Percentiles rank a stretch among this genome's conserved stretches.
Conservation (phyloP, 2,329 filamentous ascomycete species). For the Fusarium equiseti region DNA sequence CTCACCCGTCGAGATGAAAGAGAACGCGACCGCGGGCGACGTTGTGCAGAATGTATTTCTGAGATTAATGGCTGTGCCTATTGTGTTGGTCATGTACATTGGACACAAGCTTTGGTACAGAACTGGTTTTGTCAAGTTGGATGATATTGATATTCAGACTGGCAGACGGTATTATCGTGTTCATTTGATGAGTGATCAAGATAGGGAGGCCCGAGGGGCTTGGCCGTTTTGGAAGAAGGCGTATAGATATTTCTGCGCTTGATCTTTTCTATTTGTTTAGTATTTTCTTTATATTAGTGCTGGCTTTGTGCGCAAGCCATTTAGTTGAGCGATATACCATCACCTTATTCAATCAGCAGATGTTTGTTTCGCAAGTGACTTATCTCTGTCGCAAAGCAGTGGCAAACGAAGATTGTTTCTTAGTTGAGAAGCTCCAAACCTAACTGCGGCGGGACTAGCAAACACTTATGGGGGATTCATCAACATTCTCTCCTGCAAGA, state of each 20-base stretch:
- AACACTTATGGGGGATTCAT: background rate
- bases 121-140: constrained; percentile 61
- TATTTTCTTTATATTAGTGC: background rate
- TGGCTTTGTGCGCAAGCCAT: background rate
- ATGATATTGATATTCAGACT: constrained; percentile 88
- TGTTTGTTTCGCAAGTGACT: background rate
- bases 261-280: background rate
- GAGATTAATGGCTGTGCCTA: constrained; percentile 75
- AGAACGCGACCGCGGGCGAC: constrained; percentile 52
- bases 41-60: constrained; percentile 77
- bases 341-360: too few relatives aligned
- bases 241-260: constrained; percentile 78
- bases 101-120: constrained; percentile 80
- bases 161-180: constrained; percentile 87
- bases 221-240: constrained; percentile 83
- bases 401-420: background rate
- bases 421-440: background rate
- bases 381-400: background rate
- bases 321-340: background rate
- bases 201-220: constrained; percentile 75
- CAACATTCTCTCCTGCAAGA: background rate
- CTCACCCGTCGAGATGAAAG: constrained; percentile 72
- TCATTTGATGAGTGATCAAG: constrained; percentile 80
- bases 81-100: constrained; percentile 77
- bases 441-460: background rate